Percentiles rank a stretch among this genome's conserved stretches.
These are phyloP conservation scores for Thraustotheca clavata DNA, from an alignment of 352 stramenopile genomes.

Conservation along the genomic window DNA sequence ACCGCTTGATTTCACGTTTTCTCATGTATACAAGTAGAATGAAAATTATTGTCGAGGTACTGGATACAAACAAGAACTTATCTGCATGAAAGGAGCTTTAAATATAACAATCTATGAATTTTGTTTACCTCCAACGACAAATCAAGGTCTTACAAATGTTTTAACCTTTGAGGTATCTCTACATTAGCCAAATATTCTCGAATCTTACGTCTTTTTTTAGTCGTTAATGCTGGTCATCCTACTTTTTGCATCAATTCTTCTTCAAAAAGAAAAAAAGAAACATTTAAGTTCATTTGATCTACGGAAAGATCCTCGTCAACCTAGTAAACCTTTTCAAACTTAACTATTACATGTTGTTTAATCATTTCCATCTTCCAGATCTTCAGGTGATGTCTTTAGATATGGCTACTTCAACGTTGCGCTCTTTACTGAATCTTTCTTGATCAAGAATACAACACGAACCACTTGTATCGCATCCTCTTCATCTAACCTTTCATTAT, in stretches of 20 bases:
- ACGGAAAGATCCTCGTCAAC: conserved; percentile 52
- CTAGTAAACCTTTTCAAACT: conserved; percentile 24
- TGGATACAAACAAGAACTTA: conserved; percentile 56
- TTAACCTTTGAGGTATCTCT: conserved; percentile 63
- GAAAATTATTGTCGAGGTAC: conserved; percentile 59
- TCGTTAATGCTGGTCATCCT: conserved; percentile 43
- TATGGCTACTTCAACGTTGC: conserved; percentile 5
- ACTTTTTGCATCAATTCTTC: conserved; percentile 32
- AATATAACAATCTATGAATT: conserved; percentile 42
- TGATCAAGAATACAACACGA: too few species aligned
- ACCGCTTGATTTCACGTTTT: not conserved
- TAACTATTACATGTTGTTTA: not conserved
- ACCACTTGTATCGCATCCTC: too few species aligned
- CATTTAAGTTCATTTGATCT: conserved; percentile 75
- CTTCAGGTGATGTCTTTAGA: not conserved
- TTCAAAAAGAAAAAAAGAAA: conserved; percentile 57
- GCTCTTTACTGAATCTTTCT: too few species aligned
- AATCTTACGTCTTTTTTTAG: conserved; percentile 24
- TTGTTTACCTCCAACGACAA: conserved; percentile 35
- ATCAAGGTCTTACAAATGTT: conserved; percentile 33
- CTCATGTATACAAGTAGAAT: conserved; percentile 26
- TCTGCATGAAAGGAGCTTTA: conserved; percentile 27
- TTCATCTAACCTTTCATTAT: too few species aligned
- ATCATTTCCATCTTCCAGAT: not conserved
- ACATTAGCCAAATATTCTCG: not conserved